Evolutionary conservation across 352 stramenopile genomes (phyloP).

Genomic region (Globisporangium recalcitrans): DNA sequence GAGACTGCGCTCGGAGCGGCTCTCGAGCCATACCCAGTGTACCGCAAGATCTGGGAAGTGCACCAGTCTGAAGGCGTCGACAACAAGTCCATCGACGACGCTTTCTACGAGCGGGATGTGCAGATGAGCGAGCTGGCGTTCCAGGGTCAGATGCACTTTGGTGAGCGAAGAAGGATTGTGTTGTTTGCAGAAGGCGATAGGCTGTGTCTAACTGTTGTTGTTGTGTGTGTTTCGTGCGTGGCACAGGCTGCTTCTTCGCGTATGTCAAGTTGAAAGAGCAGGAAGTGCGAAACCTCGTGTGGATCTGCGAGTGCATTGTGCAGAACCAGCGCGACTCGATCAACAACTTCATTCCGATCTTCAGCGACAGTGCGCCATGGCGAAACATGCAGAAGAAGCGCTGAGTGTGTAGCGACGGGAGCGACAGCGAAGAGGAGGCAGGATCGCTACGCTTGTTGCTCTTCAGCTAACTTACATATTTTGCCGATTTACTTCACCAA

Average conservation of each 20-base stretch:
- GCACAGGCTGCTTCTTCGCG: constrained; percentile 92
- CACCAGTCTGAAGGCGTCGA: constrained; percentile 91
- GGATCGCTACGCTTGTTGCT: no score
- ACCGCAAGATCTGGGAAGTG: constrained; percentile 96
- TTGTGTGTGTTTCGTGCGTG: not conserved
- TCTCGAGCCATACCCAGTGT: constrained; percentile 94
- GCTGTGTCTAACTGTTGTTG: not conserved
- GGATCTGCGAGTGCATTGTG: constrained; percentile 99
- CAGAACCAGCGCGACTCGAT: constrained; percentile 99
- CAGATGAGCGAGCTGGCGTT: constrained; percentile 98
- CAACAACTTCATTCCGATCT: constrained; percentile 99
- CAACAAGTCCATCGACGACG: constrained; percentile 98
- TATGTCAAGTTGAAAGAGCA: constrained; percentile 99
- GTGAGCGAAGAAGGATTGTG: constrained; percentile 19
- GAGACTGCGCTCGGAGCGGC: constrained; percentile 83
- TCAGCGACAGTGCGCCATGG: constrained; percentile 95
- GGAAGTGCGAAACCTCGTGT: constrained; percentile 99
- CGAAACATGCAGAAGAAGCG: constrained; percentile 63
- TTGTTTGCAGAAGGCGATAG: not conserved
- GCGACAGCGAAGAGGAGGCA: no score
- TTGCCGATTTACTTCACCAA: no score
- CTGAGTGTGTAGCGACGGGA: constrained; percentile 8
- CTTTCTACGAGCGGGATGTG: constrained; percentile 99
- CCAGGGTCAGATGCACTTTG: constrained; percentile 99
- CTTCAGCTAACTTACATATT: no score